A percentile compares a stretch with the other conserved stretches of the same genome.
Conservation (phyloP, 2,329 filamentous ascomycete genomes). For the Aspergillus piperis region DNA sequence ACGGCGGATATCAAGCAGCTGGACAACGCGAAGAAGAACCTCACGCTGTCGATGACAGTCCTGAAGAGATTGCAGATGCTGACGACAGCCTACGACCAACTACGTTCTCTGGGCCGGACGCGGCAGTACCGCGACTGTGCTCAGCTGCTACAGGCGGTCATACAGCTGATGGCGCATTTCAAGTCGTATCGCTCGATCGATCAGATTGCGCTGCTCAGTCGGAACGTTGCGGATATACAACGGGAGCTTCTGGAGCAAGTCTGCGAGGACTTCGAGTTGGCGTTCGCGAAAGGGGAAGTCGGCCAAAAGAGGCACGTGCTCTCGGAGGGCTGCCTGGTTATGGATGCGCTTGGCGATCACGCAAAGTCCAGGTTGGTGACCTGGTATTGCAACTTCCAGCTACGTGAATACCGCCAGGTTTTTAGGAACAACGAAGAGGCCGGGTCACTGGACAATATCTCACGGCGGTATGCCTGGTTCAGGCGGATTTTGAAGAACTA, state of each 20-base stretch:
- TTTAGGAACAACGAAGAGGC: conserved; percentile 97
- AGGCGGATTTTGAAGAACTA: conserved; percentile 93
- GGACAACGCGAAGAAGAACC: conserved; percentile 93
- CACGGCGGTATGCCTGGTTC: conserved; percentile 93
- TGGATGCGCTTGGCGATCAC: conserved; percentile 89
- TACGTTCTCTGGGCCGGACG: conserved; percentile 77
- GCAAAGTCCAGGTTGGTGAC: conserved; percentile 80
- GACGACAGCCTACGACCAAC: conserved; percentile 97
- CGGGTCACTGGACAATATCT: conserved; percentile 94
- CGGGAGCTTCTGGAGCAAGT: conserved; percentile 91
- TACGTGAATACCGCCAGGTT: conserved; percentile 92
- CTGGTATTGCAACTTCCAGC: conserved; percentile 97
- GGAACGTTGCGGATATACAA: conserved; percentile 91
- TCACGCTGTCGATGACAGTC: conserved; percentile 96
- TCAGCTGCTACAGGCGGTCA: conserved; percentile 86
- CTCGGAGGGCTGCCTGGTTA: conserved; percentile 85
- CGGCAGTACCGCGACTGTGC: conserved; percentile 95
- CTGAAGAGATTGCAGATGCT: conserved; percentile 97
- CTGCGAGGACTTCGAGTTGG: conserved; percentile 98
- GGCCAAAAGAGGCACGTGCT: conserved; percentile 68
- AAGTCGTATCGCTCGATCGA: conserved; percentile 97
- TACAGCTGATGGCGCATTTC: conserved; percentile 98
- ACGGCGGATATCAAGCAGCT: conserved; percentile 97
- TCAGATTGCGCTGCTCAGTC: conserved; percentile 90
- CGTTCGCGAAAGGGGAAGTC: conserved; percentile 87